Conservation (phyloP, 2,329 filamentous ascomycete species). For the Fusarium abutilonis region DNA sequence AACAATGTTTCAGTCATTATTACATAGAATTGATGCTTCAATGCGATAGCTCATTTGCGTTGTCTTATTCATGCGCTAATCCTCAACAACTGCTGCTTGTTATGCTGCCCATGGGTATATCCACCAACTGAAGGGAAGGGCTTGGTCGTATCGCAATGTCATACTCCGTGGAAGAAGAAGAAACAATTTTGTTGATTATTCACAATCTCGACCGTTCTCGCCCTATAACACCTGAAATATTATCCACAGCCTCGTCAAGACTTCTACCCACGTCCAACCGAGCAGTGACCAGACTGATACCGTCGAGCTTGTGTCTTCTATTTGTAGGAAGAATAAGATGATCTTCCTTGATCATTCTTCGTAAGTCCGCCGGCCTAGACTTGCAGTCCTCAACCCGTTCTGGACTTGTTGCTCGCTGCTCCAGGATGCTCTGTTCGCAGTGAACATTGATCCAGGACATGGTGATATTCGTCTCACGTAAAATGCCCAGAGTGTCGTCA, state of each 20-base stretch:
- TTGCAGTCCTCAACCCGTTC: background rate
- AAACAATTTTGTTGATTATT: background rate
- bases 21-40: background rate
- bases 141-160: background rate
- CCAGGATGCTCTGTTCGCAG: constrained; percentile 1
- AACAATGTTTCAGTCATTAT: background rate
- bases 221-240: constrained; percentile 3
- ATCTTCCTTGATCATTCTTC: background rate
- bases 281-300: constrained; percentile 4
- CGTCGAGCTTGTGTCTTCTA: background rate
- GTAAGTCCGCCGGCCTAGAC: background rate
- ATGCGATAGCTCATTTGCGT: background rate
- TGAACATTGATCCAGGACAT: constrained; percentile 23
- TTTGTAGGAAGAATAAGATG: constrained; percentile 2
- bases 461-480: constrained; percentile 5
- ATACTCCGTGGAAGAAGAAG: background rate
- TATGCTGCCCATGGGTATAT: background rate
- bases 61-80: constrained; percentile 1
- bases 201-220: background rate
- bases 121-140: background rate
- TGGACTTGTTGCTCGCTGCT: constrained; percentile 1
- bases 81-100: background rate
- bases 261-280: background rate
- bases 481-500: constrained; percentile 6
- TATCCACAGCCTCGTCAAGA: constrained; percentile 2